Conservation (phyloP, 1,284 basidiomycete species). For the Earliella scabrosa region DNA sequence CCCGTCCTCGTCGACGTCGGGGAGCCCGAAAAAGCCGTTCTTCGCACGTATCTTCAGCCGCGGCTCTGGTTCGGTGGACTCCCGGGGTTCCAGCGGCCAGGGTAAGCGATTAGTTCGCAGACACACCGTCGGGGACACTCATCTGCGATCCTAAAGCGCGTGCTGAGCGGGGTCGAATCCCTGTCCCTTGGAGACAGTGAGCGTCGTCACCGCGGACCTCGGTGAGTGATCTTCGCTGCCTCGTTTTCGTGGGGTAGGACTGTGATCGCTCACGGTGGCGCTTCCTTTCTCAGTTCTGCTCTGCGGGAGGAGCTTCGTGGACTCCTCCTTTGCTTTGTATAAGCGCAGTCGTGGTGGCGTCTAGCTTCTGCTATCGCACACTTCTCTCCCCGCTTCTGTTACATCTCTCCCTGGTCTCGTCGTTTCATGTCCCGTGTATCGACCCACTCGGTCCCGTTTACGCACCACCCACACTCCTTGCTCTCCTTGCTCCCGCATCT, state of each 20-base stretch:
- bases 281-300: not conserved
- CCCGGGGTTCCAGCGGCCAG: slow-evolving; percentile 30
- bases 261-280: not conserved
- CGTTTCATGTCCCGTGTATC: not conserved
- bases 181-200: slow-evolving; percentile 6
- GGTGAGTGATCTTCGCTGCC: not conserved
- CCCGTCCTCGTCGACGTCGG: slow-evolving; percentile 12
- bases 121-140: slow-evolving; percentile 33
- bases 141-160: slow-evolving; percentile 23
- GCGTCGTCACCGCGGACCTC: not conserved
- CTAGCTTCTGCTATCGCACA: not conserved
- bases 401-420: not conserved
- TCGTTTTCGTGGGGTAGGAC: not conserved
- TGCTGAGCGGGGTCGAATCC: slow-evolving; percentile 9
- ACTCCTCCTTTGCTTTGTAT: not conserved
- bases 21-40: slow-evolving; percentile 32
- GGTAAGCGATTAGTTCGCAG: slow-evolving; percentile 34
- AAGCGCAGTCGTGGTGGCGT: not conserved
- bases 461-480: not conserved
- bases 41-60: slow-evolving; percentile 38
- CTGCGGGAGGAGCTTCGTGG: not conserved
- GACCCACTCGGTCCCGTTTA: not conserved
- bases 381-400: not conserved
- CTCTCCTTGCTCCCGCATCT: not conserved
- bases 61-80: slow-evolving; percentile 33